Percentiles rank a stretch among this genome's conserved stretches.
Conservation (phyloP, 371 early-diverging fungal genomes). For the Mucor plumbeus region DNA sequence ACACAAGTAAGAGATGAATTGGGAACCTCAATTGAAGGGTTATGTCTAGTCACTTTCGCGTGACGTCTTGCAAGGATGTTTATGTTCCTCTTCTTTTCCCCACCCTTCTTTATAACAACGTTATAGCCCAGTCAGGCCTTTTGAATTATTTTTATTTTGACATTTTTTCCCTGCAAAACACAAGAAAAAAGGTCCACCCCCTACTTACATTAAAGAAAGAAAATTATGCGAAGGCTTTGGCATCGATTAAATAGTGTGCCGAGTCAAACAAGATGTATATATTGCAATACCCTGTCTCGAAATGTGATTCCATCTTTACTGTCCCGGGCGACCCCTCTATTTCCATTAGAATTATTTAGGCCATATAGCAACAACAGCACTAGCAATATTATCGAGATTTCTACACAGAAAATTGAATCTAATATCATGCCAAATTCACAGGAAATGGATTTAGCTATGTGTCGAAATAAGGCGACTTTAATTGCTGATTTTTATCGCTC, state of each 20-base stretch:
- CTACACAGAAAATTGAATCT: not conserved
- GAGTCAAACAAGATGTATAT: constrained; percentile 31
- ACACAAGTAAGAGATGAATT: not conserved
- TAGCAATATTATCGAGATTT: not conserved
- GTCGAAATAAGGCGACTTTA: constrained; percentile 25
- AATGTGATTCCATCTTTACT: constrained; percentile 5
- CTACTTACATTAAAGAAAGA: not conserved
- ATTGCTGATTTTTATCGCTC: constrained; percentile 45
- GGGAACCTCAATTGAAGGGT: not conserved
- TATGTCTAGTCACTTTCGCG: not conserved
- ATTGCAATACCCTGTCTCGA: constrained; percentile 23
- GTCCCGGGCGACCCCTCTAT: constrained; percentile 1
- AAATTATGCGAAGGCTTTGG: constrained; percentile 38
- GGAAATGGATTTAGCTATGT: not conserved
- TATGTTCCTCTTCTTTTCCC: not conserved
- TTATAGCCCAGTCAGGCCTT: constrained; percentile 1
- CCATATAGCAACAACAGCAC: not conserved
- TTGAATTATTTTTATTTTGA: constrained; percentile 4
- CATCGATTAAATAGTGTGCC: constrained; percentile 32
- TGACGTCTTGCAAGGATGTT: constrained; percentile 2
- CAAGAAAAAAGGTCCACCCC: not conserved
- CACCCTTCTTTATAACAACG: constrained; percentile 7
- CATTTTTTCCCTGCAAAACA: not conserved
- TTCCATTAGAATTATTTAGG: not conserved
- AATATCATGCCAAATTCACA: not conserved